A percentile compares a stretch with the other conserved stretches of the same genome.
Evolutionary conservation across 2,329 filamentous ascomycete genomes (phyloP).

Genomic region (Ceratocystis colombiana): DNA sequence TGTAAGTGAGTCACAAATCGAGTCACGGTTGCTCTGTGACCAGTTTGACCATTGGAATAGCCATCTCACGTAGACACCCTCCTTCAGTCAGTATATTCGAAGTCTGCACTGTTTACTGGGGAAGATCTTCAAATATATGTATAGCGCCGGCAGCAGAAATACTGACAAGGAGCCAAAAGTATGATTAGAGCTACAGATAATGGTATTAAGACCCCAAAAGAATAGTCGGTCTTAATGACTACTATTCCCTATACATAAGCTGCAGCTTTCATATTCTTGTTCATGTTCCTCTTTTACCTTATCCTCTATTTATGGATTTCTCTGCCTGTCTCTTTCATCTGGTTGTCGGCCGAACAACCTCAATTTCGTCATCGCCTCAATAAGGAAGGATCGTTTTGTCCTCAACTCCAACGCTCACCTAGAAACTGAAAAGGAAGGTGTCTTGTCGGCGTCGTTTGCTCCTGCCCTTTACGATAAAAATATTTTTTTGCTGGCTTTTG

Average conservation of each 20-base stretch:
- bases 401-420: not conserved
- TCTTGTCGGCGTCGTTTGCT: not conserved
- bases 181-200: too few relatives aligned
- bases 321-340: not conserved
- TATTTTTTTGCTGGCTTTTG: not conserved
- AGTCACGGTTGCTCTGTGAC: not conserved
- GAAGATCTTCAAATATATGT: too few relatives aligned
- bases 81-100: too few relatives aligned
- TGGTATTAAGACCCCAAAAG: too few relatives aligned
- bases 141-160: too few relatives aligned
- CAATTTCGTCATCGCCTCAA: slow-evolving; percentile 1
- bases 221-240: too few relatives aligned
- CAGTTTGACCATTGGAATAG: too few relatives aligned
- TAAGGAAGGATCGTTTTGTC: not conserved
- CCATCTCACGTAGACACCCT: too few relatives aligned
- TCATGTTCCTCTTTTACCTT: not conserved
- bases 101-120: too few relatives aligned
- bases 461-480: not conserved
- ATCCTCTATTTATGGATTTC: not conserved
- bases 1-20: slow-evolving; percentile 4
- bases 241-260: too few relatives aligned
- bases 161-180: too few relatives aligned
- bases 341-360: not conserved
- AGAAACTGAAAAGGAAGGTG: not conserved
- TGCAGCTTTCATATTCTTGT: too few relatives aligned